phyloP scores from a whole-genome alignment of 1,139 yeast genomes.

The Pneumocystis wakefieldiae region DNA sequence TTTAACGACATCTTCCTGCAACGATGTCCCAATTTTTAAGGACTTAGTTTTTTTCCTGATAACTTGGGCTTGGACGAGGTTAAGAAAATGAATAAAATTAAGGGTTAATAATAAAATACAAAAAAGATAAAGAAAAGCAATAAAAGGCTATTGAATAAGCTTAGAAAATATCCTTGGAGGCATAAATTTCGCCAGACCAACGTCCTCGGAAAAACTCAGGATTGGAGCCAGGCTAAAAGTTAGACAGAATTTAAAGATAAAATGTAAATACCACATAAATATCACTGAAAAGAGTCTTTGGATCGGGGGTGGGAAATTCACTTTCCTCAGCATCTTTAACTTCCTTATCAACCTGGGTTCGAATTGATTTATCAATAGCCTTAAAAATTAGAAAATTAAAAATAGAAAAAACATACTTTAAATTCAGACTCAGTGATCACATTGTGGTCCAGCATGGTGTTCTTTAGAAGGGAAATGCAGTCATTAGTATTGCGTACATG shows the following conservation, averaged over 20 bases:
- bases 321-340: constrained; percentile 86
- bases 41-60: neutral
- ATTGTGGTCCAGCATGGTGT: constrained; percentile 61
- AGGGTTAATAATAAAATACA: neutral
- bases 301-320: constrained; percentile 89
- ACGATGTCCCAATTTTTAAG: neutral
- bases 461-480: constrained; percentile 92
- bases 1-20: constrained; percentile 57
- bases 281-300: constrained; percentile 89
- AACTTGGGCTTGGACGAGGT: neutral
- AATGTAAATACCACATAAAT: constrained; percentile 46
- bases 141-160: neutral
- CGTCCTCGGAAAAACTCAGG: constrained; percentile 90
- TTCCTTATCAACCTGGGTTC: constrained; percentile 89
- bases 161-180: constrained; percentile 16
- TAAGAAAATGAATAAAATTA: neutral
- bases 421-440: constrained; percentile 90
- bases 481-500: constrained; percentile 98
- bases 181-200: constrained; percentile 61
- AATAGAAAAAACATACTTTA: constrained; percentile 11
- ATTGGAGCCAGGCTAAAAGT: constrained; percentile 57
- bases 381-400: constrained; percentile 24
- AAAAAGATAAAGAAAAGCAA: neutral
- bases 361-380: constrained; percentile 86
- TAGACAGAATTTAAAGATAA: neutral